phyloP scores from a whole-genome alignment of 2,329 filamentous ascomycete genomes.

The Aspergillus transmontanensis region DNA sequence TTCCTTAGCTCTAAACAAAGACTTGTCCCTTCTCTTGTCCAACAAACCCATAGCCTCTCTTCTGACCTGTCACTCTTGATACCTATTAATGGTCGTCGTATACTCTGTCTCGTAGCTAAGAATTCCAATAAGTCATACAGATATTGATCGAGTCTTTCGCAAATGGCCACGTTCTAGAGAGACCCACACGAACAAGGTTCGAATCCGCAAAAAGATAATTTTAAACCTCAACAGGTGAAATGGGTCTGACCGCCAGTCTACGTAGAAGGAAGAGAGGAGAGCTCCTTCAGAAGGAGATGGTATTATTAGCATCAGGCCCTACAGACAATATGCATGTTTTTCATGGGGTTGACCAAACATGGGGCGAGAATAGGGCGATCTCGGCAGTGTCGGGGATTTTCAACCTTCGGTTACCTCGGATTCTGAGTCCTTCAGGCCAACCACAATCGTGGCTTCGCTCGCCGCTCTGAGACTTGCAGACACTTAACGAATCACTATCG shows the following conservation, averaged over 20 bases:
- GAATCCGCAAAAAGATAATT: not conserved
- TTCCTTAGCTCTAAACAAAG: not conserved
- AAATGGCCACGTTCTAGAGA: too few relatives aligned
- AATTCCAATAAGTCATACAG: not conserved
- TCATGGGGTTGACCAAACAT: not conserved
- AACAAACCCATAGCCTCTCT: not conserved
- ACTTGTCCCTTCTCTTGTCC: not conserved
- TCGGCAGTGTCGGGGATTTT: not conserved
- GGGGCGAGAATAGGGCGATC: not conserved
- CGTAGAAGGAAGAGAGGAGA: too few relatives aligned
- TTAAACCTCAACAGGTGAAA: not conserved
- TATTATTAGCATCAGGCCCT: not conserved
- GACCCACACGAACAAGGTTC: not conserved
- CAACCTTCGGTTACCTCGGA: not conserved
- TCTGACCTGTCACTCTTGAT: not conserved
- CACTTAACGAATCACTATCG: not conserved
- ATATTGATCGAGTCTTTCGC: not conserved
- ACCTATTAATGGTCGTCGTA: not conserved
- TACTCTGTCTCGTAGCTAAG: not conserved
- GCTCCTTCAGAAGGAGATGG: not conserved
- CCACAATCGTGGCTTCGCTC: not conserved
- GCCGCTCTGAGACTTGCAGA: not conserved
- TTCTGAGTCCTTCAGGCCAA: not conserved
- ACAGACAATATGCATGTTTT: not conserved
- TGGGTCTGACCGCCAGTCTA: not conserved